These are phyloP conservation scores for Rubroshorea leprosula DNA, from an alignment of 345 rosid species.

Conservation along the genomic window DNA sequence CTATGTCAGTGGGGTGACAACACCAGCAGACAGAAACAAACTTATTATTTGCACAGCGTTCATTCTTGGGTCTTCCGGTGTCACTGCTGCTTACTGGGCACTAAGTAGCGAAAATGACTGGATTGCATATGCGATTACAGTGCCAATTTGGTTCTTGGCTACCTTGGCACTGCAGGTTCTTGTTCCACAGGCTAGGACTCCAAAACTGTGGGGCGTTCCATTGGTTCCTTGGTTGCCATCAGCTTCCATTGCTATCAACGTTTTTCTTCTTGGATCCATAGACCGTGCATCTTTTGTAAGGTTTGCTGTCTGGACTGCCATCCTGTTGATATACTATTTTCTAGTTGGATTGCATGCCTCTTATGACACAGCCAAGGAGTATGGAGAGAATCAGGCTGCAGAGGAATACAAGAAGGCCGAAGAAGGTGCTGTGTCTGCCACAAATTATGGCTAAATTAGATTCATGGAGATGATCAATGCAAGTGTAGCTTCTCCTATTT, in stretches of 20 bases:
- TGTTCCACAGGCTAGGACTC: constrained; percentile 42
- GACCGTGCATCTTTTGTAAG: constrained; percentile 40
- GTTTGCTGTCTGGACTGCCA: constrained; percentile 36
- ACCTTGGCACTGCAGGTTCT: constrained; percentile 34
- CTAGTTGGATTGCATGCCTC: constrained; percentile 40
- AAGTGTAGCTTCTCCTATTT: too few relatives aligned
- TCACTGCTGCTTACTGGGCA: constrained; percentile 40
- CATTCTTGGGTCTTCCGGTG: constrained; percentile 40
- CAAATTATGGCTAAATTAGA: too few relatives aligned
- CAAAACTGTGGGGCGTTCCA: constrained; percentile 63
- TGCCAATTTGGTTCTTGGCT: constrained; percentile 49
- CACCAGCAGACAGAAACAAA: constrained; percentile 26
- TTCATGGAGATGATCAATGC: too few relatives aligned
- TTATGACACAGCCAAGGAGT: constrained; percentile 35
- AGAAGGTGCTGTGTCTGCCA: background rate
- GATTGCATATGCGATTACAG: constrained; percentile 37
- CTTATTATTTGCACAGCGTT: constrained; percentile 27
- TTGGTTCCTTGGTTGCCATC: constrained; percentile 70
- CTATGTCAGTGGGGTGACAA: constrained; percentile 41
- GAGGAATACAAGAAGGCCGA: background rate
- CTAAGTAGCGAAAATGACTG: constrained; percentile 24
- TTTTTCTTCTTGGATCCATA: constrained; percentile 54
- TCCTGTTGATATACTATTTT: constrained; percentile 36
- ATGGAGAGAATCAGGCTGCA: background rate
- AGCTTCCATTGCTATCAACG: constrained; percentile 38